Base-by-base conservation (phyloP, 2,329 filamentous ascomycete species). In the Penicillium nordicum region DNA sequence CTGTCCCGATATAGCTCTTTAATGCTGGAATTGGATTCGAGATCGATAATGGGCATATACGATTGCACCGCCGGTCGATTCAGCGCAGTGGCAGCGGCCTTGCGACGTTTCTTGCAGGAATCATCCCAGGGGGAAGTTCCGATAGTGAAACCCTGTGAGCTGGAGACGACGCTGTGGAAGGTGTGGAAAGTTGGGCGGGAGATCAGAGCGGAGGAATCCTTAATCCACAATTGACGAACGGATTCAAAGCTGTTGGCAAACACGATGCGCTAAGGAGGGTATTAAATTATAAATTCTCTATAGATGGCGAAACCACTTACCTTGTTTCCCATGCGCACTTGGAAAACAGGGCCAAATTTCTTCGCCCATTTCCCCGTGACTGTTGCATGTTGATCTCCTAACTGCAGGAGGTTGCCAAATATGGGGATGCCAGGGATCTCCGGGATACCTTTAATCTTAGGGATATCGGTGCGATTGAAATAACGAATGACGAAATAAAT, bases 41-140 rank as follows among this genome's bases (percentile, higher is more conserved):
- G 83, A 63, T 93, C 89, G 49, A 93, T 85, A 63, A 92, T 89
- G 0, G 89, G 89, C 84, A 92, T 88, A 70, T 93, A 93, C 0
- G 85, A 86, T 66, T 90, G 87, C 1, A 89, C 84, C 0, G 89
- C 86, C 0, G 89, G 88, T 0, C 87, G 82, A 70, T 92, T 92
- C 23, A 93, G 79, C 0, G 90, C 89, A 0, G 89, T 91, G 4
- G 88, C 89, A 1, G 89, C 89, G 0, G 88, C 89, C 76, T 91
- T 92, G 60, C 90, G 84, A 10, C 89, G 82, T 25, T 81, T 79
- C 72, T 92, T 93, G 75, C 88, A 90, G 2, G 86, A 90, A 49
- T 91, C 89, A 59, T 92, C 88, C 87, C 89, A 94, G 0, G 90
- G 89, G 0, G 88, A 92, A 0, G 89, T 91, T 1, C 90, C 90